Percentiles rank a stretch among this genome's conserved stretches.
Evolutionary conservation across 305 asterid species (phyloP).

Genomic region (Fraxinus platypoda): DNA sequence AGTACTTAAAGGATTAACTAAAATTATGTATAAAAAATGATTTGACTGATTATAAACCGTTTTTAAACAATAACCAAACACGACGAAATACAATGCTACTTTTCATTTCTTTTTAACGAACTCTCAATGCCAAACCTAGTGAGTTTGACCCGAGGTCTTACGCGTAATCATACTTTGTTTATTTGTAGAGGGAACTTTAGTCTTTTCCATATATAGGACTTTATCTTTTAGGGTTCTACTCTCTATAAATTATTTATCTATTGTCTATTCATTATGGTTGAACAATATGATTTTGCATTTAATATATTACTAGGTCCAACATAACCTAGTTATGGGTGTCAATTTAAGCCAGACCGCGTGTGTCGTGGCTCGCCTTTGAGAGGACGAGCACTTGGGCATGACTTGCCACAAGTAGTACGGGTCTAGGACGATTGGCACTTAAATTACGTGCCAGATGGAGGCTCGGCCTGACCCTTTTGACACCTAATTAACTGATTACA

Average conservation of each 20-base stretch:
- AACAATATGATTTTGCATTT: neutral
- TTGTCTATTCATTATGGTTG: neutral
- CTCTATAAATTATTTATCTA: neutral
- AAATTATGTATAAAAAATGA: no score
- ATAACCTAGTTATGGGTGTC: neutral
- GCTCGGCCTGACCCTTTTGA: neutral
- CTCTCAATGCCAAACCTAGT: neutral
- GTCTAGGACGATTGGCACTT: neutral
- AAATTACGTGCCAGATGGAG: neutral
- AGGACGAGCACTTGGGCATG: neutral
- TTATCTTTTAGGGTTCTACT: neutral
- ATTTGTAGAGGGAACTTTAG: neutral
- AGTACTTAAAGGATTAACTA: no score
- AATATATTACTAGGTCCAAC: neutral
- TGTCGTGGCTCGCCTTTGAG: neutral
- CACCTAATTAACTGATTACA: neutral
- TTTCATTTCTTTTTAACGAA: no score
- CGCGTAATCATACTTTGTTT: neutral
- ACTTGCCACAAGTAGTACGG: neutral
- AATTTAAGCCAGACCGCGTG: neutral
- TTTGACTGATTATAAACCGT: neutral
- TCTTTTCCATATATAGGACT: neutral
- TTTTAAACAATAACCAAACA: neutral
- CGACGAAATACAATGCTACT: neutral
- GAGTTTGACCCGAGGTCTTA: neutral